Evolutionary conservation across 176 grass and related monocot genomes (phyloP).

Genomic region (Oryza australiensis): DNA sequence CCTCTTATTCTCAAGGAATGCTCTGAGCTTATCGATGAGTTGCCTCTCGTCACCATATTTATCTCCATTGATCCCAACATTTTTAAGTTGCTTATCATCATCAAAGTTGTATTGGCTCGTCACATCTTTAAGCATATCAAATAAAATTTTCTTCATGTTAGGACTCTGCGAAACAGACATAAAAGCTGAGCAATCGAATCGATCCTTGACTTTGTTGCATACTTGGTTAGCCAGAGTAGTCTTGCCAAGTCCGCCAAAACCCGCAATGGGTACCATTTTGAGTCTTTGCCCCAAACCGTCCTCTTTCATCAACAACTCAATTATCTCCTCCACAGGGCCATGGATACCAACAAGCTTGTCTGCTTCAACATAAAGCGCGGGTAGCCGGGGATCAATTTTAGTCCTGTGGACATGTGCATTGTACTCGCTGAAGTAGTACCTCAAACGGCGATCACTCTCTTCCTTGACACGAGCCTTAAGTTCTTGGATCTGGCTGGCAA

Average conservation of each 20-base stretch:
- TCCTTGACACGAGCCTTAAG: conserved; percentile 20
- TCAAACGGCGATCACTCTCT: neutral
- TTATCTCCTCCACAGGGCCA: neutral
- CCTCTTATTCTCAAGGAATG: too few species aligned
- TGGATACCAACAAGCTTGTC: neutral
- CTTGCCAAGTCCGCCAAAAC: neutral
- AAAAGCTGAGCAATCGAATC: neutral
- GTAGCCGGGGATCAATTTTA: neutral
- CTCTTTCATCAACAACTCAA: neutral
- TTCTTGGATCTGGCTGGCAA: neutral
- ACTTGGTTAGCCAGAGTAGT: conserved; percentile 27
- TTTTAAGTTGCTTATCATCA: neutral
- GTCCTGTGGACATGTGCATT: neutral
- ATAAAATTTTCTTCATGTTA: neutral
- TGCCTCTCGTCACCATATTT: too few species aligned
- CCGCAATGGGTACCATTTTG: conserved; percentile 4
- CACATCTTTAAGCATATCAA: neutral
- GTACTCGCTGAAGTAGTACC: neutral
- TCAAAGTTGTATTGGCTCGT: neutral
- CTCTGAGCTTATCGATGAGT: too few species aligned
- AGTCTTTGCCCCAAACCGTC: neutral
- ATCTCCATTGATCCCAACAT: too few species aligned
- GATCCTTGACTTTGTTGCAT: neutral
- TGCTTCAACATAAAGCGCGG: neutral
- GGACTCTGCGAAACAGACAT: neutral